Evolutionary conservation across 2,329 filamentous ascomycete genomes (phyloP), one percentile per base, ranked within the genome.

Genomic region (Sporothrix schenckii): DNA sequence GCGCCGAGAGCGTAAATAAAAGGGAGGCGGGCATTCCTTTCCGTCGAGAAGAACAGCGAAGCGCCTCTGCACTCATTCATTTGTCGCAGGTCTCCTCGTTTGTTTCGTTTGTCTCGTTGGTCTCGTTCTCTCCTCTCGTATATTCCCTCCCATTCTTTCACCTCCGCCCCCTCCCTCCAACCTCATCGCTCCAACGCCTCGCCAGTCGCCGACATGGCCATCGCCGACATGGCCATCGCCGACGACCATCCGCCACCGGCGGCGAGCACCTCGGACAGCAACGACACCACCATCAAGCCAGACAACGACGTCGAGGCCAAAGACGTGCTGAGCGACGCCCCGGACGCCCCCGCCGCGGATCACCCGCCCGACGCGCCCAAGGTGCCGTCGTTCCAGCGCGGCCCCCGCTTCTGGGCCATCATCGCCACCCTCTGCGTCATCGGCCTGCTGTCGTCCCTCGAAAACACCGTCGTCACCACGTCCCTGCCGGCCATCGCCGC

Each of bases 391-490:
- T 61, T 52, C 13, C 21, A 69, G 14, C 34, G 44, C 39, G 44
- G 54, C 39, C 66, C 66, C 5, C 66, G 66, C n/a, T 70, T 72
- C 50, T 72, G 71, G 71, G 68, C 69, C 66, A 70, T 70, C 47
- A 66, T 70, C 21, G 30, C 27, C 50, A 54, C 58, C 11, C 47
- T 70, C 41, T 69, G 54, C 11, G 44, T 70, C 13, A 70, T 70
- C 44, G 61, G 69, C 52, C 30, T 66, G 16, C 61, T 70, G 3
- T 60, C 39, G 2, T 72, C 75, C 10, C 74, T 76, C 44, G 75
- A 76, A 61, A 75, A 74, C n/a, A 75, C 74, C 27, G 74, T 76
- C 14, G 54, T 58, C 16, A 58, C 54, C 16, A 58, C 54, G 3
- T 39, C 30, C 2, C 54, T 58, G 16, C 54, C 54, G 1, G 54